Conservation (phyloP, 148 eudicot species). For the Drosera capensis region DNA sequence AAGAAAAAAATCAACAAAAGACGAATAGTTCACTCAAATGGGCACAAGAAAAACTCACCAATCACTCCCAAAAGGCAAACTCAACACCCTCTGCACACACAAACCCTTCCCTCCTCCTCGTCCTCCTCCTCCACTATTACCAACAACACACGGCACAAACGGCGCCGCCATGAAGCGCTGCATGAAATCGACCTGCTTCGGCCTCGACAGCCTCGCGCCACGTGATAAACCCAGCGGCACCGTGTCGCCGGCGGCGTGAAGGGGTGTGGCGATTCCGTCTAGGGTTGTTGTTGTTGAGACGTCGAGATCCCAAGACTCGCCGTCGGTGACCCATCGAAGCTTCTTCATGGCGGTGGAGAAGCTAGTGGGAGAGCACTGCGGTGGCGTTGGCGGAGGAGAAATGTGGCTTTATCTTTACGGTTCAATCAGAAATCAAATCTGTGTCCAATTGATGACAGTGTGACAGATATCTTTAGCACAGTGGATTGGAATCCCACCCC, state of each 20-base stretch:
- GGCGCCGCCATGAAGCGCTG: slow-evolving; percentile 66
- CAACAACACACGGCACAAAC: slow-evolving; percentile 32
- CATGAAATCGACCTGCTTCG: slow-evolving; percentile 63
- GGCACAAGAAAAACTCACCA: slow-evolving; percentile 17
- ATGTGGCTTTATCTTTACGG: no score
- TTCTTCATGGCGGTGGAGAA: no score
- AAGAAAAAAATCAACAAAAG: background rate
- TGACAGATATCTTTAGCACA: no score
- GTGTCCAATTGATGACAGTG: no score
- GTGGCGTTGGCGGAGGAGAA: no score
- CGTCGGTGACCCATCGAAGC: slow-evolving; percentile 70
- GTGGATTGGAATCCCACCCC: no score
- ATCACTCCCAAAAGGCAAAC: slow-evolving; percentile 32
- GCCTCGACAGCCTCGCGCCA: slow-evolving; percentile 47
- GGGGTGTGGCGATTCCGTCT: slow-evolving; percentile 55
- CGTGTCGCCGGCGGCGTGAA: slow-evolving; percentile 34
- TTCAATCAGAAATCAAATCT: no score
- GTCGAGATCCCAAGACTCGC: slow-evolving; percentile 60
- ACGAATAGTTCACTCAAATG: background rate
- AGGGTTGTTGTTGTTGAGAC: slow-evolving; percentile 64
- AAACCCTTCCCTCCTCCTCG: slow-evolving; percentile 26
- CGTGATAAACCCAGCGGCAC: slow-evolving; percentile 52
- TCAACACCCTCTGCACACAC: slow-evolving; percentile 50
- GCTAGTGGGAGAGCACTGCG: no score
- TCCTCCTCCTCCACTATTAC: slow-evolving; percentile 14